A percentile compares a stretch with the other conserved stretches of the same genome.
phyloP scores from a whole-genome alignment of 73 alveolate species.

The Symbiodinium natans region DNA sequence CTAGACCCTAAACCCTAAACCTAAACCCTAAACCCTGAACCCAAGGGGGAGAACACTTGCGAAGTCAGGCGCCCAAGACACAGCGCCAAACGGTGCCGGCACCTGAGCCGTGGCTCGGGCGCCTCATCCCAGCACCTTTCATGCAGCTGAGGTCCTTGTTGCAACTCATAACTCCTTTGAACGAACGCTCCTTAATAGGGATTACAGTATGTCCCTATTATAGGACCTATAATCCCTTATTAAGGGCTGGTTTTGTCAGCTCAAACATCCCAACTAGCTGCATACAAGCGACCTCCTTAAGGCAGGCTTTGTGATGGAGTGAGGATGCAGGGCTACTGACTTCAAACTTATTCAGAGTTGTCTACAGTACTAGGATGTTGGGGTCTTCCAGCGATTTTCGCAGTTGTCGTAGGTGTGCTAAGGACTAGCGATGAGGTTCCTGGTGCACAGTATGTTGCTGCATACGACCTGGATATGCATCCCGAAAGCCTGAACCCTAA shows the following conservation, averaged over 20 bases:
- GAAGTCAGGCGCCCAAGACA: not conserved
- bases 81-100: slow-evolving; percentile 11
- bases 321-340: too few species aligned
- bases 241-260: not conserved
- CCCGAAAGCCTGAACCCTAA: too few species aligned
- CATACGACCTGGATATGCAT: too few species aligned
- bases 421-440: too few species aligned
- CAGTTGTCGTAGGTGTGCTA: too few species aligned
- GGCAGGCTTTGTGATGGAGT: not conserved
- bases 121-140: slow-evolving; percentile 24
- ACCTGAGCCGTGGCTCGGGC: slow-evolving; percentile 72
- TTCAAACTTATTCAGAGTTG: too few species aligned
- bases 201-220: not conserved
- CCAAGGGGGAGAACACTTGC: too few species aligned
- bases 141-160: not conserved
- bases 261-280: not conserved
- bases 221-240: not conserved
- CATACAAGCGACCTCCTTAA: not conserved
- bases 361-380: too few species aligned
- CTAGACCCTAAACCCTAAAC: too few species aligned
- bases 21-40: too few species aligned
- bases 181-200: not conserved
- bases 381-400: too few species aligned
- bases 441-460: too few species aligned
- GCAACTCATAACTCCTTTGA: not conserved